Conservation (phyloP, 306 rosid species). For the Alnus glutinosa region DNA sequence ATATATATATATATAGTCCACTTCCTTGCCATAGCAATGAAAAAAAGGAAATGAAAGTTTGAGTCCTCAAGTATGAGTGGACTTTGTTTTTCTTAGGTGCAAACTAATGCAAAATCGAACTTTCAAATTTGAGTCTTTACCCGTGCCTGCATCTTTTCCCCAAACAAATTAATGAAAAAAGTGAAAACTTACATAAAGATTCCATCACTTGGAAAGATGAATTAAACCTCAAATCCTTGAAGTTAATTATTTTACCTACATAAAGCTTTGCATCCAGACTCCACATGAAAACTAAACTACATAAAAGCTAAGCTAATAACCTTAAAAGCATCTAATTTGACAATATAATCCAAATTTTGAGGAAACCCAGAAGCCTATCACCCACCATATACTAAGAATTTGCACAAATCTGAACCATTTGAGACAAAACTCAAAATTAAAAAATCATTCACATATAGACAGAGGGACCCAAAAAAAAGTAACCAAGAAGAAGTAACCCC, state of each 20-base stretch:
- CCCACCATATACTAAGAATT: not conserved
- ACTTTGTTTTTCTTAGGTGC: not conserved
- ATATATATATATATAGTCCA: not conserved
- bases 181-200: conserved; percentile 9
- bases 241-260: no score
- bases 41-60: not conserved
- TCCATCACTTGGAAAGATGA: not conserved
- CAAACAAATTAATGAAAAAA: conserved; percentile 9
- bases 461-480: not conserved
- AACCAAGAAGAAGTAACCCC: conserved; percentile 17
- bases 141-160: not conserved
- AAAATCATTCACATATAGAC: not conserved
- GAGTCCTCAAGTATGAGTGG: not conserved
- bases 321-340: conserved; percentile 3
- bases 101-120: not conserved
- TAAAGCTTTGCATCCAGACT: not conserved
- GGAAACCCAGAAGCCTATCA: conserved; percentile 13
- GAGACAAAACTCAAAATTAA: not conserved
- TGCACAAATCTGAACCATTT: conserved; percentile 10
- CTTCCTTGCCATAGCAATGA: not conserved
- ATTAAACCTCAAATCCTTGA: not conserved
- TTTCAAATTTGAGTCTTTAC: not conserved
- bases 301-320: not conserved
- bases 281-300: not conserved
- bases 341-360: conserved; percentile 16